Evolutionary conservation across 257 asterid genomes (phyloP), one percentile per base, ranked within the genome.

Genomic region (Solanum bulbocastanum): DNA sequence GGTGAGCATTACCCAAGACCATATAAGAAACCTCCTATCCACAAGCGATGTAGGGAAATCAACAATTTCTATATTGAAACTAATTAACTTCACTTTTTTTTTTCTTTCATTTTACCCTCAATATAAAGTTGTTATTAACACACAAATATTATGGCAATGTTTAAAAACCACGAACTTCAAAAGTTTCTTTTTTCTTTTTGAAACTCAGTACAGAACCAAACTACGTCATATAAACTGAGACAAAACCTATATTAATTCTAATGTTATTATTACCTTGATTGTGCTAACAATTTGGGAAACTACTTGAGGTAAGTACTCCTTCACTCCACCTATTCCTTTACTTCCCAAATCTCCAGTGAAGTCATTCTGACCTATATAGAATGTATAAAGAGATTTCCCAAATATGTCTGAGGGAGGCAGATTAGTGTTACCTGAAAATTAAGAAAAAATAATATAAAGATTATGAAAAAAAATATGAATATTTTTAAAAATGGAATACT

Each of bases 361-460:
- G 85, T 95, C 98, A 65, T 94, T 90, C 87, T 93, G 98, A 32
- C 98, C 98, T 69, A 92, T 92, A 88, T 92, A 91, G 89, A 95
- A 92, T 49, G 92, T 90, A 82, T 92, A 95, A 23, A 94, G 90
- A 22, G 98, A 89, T 40, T 92, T 93, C 36, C 94, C 94, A 68
- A 95, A 94, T 91, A 93, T 88, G 89, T 89, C 88, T 5, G 94
- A 91, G 14, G 89, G 86, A 13, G 98, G 98, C 83, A 95, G 93
- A 69, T 93, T 88, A 65, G 90, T 86, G 23, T 83, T 78, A 40
- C 90, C 94, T 91, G 60, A n/a, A 39, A 71, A 23, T 60, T 60
- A 83, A 66, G 5, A 39, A 66, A 42, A 36, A 4, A 85, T 8
- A 25, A 68, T 25, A 36, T 8, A 8, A 25, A 78, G 36, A n/a